Base-by-base conservation (phyloP, 345 rosid genomes). In the Psidium guajava region DNA sequence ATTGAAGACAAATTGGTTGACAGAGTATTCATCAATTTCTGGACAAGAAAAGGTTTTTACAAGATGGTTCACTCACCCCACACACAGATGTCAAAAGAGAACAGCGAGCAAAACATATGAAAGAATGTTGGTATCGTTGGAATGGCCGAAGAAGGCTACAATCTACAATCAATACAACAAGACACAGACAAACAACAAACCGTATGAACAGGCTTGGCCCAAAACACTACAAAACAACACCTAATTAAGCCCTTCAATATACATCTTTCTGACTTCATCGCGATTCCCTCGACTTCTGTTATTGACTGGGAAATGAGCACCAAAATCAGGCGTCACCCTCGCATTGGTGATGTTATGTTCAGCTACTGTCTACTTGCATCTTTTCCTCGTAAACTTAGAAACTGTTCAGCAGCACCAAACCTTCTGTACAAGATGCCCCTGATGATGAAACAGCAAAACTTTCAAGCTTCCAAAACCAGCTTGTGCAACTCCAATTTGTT, bases 361-460 rank as follows among this genome's bases (percentile, higher is more conserved):
- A 87, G 83, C 81, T 81, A 85, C 84, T 87, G 88, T 86, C 85
- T 86, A 87, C 55, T 55, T 58, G n/a, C 88, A 86, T 87, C 91
- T 90, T 86, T 88, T 54, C 91, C 86, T 51, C 82, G 84, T 92
- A 87, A 69, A 57, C 53, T 20, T 40, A 42, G 75, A 82, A 85
- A 82, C 91, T 89, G 86, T 74, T 86, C 86, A 85, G 89, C 91
- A 91, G 89, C 91, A 74, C 52, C 86, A 81, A 82, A 81, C 88
- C n/a, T 87, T 54, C 89, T 95, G 90, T 91, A 91, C 93, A 91
- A 84, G 91, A 89, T 90, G 93, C 94, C 89, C 92, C 90, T 51
- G 85, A 87, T 59, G 83, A 87, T 56, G 88, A 69, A 18, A 69
- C 22, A 69, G 77, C 47, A 69, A 69, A 69, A 69, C 44, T 32